phyloP scores from a whole-genome alignment of 768 basidiomycete genomes.

The Cystofilobasidium macerans region DNA sequence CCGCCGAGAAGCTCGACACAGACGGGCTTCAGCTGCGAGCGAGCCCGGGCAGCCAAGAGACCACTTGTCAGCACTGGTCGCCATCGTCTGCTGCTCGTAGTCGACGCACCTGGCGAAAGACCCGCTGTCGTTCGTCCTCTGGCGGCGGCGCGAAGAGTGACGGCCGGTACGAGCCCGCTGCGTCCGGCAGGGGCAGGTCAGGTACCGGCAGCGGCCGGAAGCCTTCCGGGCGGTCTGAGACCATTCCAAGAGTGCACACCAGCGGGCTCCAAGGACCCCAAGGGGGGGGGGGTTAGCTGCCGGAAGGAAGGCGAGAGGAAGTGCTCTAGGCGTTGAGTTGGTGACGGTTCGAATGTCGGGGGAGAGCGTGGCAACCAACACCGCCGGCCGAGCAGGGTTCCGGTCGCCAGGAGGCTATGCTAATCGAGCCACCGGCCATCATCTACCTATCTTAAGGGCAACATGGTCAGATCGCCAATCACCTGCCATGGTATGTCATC shows the following conservation, averaged over 20 bases:
- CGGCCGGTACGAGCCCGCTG: conserved; percentile 6
- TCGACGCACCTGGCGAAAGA: background rate
- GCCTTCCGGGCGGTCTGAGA: background rate
- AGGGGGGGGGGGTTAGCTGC: too few relatives aligned
- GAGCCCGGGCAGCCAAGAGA: background rate
- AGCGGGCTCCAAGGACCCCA: too few relatives aligned
- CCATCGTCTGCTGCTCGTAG: too few relatives aligned
- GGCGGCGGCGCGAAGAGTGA: conserved; percentile 7
- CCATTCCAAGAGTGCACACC: background rate
- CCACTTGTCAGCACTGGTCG: background rate
- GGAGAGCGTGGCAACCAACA: too few relatives aligned
- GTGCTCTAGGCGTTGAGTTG: background rate
- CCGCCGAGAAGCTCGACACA: conserved; percentile 73
- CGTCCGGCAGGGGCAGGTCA: background rate
- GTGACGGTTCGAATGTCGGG: background rate
- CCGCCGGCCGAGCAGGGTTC: too few relatives aligned
- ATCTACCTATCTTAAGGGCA: background rate
- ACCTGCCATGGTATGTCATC: conserved; percentile 71
- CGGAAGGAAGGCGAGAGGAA: too few relatives aligned
- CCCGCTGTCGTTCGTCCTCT: conserved; percentile 1
- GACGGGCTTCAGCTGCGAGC: conserved; percentile 49
- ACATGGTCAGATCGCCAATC: conserved; percentile 54
- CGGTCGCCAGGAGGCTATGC: too few relatives aligned
- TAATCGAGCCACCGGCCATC: too few relatives aligned
- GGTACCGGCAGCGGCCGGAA: conserved; percentile 2